These are phyloP conservation scores for Hyphopichia pseudoburtonii DNA, from an alignment of 1,139 yeast genomes.

Conservation along the genomic window DNA sequence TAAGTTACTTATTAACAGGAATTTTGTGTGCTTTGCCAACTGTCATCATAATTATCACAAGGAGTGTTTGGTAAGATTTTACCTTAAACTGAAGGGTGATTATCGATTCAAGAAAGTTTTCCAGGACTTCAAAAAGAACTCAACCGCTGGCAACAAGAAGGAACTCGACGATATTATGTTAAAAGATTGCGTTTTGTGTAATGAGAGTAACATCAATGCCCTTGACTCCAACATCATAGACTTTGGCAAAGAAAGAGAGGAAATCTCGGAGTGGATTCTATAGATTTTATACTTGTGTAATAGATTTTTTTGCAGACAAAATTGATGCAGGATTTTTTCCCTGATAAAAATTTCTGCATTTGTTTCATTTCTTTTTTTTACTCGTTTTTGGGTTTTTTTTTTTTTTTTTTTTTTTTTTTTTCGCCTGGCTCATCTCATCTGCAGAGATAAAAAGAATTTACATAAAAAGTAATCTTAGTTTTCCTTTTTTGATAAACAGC, in stretches of 20 bases:
- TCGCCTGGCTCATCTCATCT: constrained; percentile 1
- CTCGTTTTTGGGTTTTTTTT: background rate
- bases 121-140: constrained; percentile 50
- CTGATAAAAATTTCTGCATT: background rate
- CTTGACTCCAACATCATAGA: constrained; percentile 55
- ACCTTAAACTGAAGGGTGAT: constrained; percentile 61
- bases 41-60: constrained; percentile 90
- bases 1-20: constrained; percentile 65
- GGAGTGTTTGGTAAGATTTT: constrained; percentile 71
- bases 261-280: constrained; percentile 27
- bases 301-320: constrained; percentile 1
- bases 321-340: background rate
- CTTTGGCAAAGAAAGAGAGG: constrained; percentile 17
- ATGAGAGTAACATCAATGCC: constrained; percentile 68
- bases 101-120: constrained; percentile 65
- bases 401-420: constrained; percentile 1
- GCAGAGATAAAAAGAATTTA: background rate
- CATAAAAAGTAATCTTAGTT: background rate
- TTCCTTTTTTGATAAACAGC: background rate
- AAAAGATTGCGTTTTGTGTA: constrained; percentile 76
- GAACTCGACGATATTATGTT: constrained; percentile 63
- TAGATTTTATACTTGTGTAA: constrained; percentile 5
- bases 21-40: constrained; percentile 76
- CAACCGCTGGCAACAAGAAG: constrained; percentile 26
- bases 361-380: background rate